Percentiles rank a stretch among this genome's conserved stretches.
These are phyloP conservation scores for Zasmidium cellare DNA, from an alignment of 2,329 filamentous ascomycete species.

Conservation along the genomic window DNA sequence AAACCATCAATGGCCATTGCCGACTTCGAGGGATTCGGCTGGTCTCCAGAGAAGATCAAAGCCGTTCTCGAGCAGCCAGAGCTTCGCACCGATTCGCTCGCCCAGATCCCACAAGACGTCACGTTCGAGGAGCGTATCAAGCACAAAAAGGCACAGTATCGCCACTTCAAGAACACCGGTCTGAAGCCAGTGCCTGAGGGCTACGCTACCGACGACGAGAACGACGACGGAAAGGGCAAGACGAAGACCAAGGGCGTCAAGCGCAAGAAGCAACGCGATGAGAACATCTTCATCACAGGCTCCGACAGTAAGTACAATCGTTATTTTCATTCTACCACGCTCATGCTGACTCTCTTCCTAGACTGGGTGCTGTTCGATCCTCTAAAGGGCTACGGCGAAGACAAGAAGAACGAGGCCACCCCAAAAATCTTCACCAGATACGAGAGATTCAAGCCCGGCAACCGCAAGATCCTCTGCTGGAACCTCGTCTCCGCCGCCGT, in stretches of 20 bases:
- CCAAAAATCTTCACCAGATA: constrained; percentile 15
- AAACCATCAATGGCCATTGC: background rate
- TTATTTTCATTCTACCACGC: constrained; percentile 12
- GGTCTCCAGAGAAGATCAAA: constrained; percentile 8
- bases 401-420: constrained; percentile 9
- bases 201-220: too few species aligned
- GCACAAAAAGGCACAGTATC: background rate
- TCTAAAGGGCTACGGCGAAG: constrained; percentile 11
- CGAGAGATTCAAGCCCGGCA: constrained; percentile 15
- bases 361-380: constrained; percentile 31
- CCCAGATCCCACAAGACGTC: background rate
- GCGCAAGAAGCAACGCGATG: background rate
- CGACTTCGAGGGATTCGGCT: constrained; percentile 4
- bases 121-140: constrained; percentile 1
- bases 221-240: too few species aligned
- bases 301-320: constrained; percentile 37
- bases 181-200: too few species aligned
- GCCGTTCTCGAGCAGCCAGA: constrained; percentile 4
- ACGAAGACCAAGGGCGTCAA: background rate
- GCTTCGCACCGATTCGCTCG: background rate
- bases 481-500: constrained; percentile 20
- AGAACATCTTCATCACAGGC: constrained; percentile 1
- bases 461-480: constrained; percentile 24
- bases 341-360: constrained; percentile 5
- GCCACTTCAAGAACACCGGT: too few species aligned